Evolutionary conservation across 352 stramenopile species (phyloP).

Genomic region (Globisporangium parvum): DNA sequence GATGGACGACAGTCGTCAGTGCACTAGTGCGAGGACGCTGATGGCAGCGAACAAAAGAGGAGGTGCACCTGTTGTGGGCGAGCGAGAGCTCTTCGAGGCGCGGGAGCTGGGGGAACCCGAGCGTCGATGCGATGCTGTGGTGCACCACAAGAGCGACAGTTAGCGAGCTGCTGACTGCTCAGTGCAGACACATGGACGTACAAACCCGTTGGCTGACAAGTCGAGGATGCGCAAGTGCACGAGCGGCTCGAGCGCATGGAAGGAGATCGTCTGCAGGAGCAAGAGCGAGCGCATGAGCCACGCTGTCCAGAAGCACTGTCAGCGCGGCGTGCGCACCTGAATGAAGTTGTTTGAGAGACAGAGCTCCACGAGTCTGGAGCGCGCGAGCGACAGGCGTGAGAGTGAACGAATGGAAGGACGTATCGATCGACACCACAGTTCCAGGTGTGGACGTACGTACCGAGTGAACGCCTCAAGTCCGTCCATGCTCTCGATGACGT

Average conservation of each 20-base stretch:
- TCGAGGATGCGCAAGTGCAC: slow-evolving; percentile 64
- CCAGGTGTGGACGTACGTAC: slow-evolving; percentile 21
- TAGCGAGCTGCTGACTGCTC: no score
- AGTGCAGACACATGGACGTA: neutral
- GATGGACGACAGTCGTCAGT: no score
- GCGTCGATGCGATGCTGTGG: slow-evolving; percentile 40
- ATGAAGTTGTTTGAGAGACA: slow-evolving; percentile 81
- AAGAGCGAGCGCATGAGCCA: neutral
- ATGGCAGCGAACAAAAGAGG: neutral
- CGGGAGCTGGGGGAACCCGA: slow-evolving; percentile 58
- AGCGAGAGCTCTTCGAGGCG: slow-evolving; percentile 65
- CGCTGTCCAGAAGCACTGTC: neutral
- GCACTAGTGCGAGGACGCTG: neutral
- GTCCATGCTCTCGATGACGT: slow-evolving; percentile 55
- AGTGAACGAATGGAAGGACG: neutral
- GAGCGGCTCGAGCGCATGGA: slow-evolving; percentile 53
- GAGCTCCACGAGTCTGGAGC: slow-evolving; percentile 45
- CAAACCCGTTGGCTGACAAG: slow-evolving; percentile 67
- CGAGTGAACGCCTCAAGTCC: slow-evolving; percentile 53
- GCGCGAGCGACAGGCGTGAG: neutral
- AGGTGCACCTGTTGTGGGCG: slow-evolving; percentile 55
- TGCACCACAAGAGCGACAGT: neutral
- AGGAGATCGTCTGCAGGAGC: slow-evolving; percentile 36
- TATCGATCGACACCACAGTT: neutral
- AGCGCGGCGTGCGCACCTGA: slow-evolving; percentile 24